Conservation (phyloP, 1,284 basidiomycete genomes). For the Bjerkandera adusta region DNA sequence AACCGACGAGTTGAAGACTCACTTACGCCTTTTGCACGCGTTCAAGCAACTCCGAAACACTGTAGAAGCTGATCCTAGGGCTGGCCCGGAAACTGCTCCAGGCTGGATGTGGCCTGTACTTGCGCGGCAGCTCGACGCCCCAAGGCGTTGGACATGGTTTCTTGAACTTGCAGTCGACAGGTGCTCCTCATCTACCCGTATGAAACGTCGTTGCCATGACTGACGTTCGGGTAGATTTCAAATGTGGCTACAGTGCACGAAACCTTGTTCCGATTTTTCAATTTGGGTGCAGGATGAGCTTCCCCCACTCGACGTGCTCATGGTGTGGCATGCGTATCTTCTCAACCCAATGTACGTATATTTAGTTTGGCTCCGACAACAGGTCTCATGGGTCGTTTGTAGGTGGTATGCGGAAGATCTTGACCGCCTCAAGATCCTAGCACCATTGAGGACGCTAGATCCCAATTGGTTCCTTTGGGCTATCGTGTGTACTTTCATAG, state of each 20-base stretch:
- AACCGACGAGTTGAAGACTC: too few species aligned
- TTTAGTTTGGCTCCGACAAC: not conserved
- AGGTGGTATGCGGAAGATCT: conserved; percentile 21
- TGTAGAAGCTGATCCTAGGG: too few species aligned
- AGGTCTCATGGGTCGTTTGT: not conserved
- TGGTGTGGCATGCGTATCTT: conserved; percentile 21
- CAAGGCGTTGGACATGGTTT: conserved; percentile 14
- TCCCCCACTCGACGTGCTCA: conserved; percentile 20
- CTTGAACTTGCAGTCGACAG: not conserved
- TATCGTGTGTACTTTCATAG: conserved; percentile 4
- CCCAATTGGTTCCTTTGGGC: conserved; percentile 7
- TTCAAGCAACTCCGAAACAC: too few species aligned
- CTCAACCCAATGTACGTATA: conserved; percentile 17
- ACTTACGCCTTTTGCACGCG: too few species aligned
- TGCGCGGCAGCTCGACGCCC: not conserved
- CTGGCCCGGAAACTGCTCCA: not conserved
- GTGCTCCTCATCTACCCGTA: not conserved
- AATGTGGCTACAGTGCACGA: not conserved
- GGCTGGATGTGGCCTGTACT: not conserved
- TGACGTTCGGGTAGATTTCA: not conserved
- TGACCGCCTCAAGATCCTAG: conserved; percentile 10
- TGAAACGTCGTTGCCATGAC: not conserved
- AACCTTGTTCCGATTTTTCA: not conserved
- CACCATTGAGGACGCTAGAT: not conserved
- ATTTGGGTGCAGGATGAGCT: conserved; percentile 15